phyloP scores from a whole-genome alignment of 2,329 filamentous ascomycete species.

The Cladophialophora psammophila region DNA sequence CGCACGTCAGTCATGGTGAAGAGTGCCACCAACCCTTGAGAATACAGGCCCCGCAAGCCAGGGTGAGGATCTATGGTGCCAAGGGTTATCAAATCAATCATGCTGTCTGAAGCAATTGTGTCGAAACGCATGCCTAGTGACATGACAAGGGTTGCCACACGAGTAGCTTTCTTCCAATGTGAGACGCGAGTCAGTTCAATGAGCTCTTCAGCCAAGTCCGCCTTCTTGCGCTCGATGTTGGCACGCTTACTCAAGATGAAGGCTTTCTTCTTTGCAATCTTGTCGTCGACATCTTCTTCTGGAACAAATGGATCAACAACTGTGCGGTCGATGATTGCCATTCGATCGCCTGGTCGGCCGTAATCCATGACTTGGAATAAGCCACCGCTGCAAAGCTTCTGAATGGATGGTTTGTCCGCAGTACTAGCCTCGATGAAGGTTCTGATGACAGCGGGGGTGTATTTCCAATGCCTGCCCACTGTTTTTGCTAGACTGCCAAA shows the following conservation, averaged over 20 bases:
- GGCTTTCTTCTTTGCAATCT: conserved; percentile 71
- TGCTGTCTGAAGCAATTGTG: conserved; percentile 77
- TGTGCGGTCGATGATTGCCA: conserved; percentile 79
- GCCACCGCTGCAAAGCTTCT: conserved; percentile 81
- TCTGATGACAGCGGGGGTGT: conserved; percentile 86
- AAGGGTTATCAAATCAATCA: conserved; percentile 81
- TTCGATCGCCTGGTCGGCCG: conserved; percentile 83
- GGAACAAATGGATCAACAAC: conserved; percentile 77
- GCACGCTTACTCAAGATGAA: conserved; percentile 77
- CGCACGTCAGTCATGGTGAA: conserved; percentile 90
- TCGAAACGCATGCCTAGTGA: conserved; percentile 93
- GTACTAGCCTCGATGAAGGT: conserved; percentile 88
- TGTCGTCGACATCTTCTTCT: conserved; percentile 65
- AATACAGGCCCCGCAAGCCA: conserved; percentile 79
- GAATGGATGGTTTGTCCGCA: conserved; percentile 93
- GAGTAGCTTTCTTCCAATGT: conserved; percentile 95
- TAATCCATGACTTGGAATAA: conserved; percentile 91
- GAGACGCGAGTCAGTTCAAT: conserved; percentile 77
- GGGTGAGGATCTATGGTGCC: conserved; percentile 93
- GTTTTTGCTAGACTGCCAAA: conserved; percentile 90
- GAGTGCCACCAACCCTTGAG: conserved; percentile 76
- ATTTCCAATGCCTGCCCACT: conserved; percentile 90
- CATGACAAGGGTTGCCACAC: conserved; percentile 88
- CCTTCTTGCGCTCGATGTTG: conserved; percentile 84
- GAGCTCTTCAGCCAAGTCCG: conserved; percentile 79